These are phyloP conservation scores for Aspergillus brasiliensis DNA, from an alignment of 2,329 filamentous ascomycete genomes.

Conservation along the genomic window DNA sequence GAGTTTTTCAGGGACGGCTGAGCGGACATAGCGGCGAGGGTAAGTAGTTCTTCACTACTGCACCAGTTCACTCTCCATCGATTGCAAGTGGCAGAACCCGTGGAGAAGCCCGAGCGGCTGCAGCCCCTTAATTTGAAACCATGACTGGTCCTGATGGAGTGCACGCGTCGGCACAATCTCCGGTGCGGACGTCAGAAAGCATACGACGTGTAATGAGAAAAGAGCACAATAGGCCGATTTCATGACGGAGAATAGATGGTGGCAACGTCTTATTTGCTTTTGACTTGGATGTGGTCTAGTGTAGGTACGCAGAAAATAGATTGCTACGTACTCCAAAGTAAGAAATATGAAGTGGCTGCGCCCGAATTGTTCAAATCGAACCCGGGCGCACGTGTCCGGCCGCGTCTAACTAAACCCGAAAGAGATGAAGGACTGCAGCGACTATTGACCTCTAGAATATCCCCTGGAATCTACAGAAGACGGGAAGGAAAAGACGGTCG, in stretches of 20 bases:
- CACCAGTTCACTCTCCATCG: slow-evolving; percentile 11
- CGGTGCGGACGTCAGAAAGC: background rate
- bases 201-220: background rate
- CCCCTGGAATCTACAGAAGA: background rate
- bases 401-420: background rate
- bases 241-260: background rate
- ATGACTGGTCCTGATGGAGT: background rate
- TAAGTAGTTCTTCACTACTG: slow-evolving; percentile 10
- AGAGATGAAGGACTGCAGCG: background rate
- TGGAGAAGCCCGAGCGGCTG: slow-evolving; percentile 12
- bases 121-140: slow-evolving; percentile 9
- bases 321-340: too few relatives aligned
- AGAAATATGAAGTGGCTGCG: background rate
- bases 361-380: background rate
- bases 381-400: background rate
- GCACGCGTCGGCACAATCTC: background rate
- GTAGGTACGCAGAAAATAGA: background rate
- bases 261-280: background rate
- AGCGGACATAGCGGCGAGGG: slow-evolving; percentile 2
- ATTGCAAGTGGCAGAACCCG: slow-evolving; percentile 16
- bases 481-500: background rate
- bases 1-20: slow-evolving; percentile 1
- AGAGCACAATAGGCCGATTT: background rate
- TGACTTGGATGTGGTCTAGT: background rate
- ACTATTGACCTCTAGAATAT: slow-evolving; percentile 6